A percentile compares a stretch with the other conserved stretches of the same genome.
Evolutionary conservation across 2,329 filamentous ascomycete genomes (phyloP).

Genomic region (Colletotrichum theobromicola): DNA sequence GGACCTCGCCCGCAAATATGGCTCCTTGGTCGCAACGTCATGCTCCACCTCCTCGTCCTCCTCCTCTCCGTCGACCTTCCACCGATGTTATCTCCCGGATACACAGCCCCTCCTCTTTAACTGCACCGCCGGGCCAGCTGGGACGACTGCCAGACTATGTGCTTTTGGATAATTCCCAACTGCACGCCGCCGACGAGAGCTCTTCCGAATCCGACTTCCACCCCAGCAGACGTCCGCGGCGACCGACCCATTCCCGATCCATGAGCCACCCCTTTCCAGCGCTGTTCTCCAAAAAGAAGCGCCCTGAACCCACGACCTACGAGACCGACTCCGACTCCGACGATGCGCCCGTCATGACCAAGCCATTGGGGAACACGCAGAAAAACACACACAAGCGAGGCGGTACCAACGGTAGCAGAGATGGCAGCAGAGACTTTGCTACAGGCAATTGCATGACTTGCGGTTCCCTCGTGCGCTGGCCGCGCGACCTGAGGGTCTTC

Average conservation of each 20-base stretch:
- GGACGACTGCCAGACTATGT: slow-evolving; percentile 27
- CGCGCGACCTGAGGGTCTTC: slow-evolving; percentile 73
- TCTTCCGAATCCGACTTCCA: slow-evolving; percentile 50
- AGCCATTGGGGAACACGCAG: slow-evolving; percentile 28
- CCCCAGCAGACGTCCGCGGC: slow-evolving; percentile 27
- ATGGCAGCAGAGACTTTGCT: slow-evolving; percentile 62
- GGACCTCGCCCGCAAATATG: slow-evolving; percentile 30
- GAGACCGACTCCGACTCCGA: slow-evolving; percentile 32
- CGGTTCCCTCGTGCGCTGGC: slow-evolving; percentile 81
- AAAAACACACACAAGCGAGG: slow-evolving; percentile 35
- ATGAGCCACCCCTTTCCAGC: slow-evolving; percentile 83
- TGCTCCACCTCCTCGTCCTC: slow-evolving; percentile 24
- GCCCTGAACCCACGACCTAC: slow-evolving; percentile 42
- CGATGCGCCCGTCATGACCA: slow-evolving; percentile 33
- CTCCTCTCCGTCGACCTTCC: slow-evolving; percentile 20
- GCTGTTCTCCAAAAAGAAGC: slow-evolving; percentile 69
- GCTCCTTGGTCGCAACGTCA: slow-evolving; percentile 32
- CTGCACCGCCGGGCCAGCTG: slow-evolving; percentile 20
- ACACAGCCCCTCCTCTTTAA: slow-evolving; percentile 36
- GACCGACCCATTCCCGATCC: slow-evolving; percentile 62
- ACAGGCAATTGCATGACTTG: slow-evolving; percentile 87
- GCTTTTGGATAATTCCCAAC: slow-evolving; percentile 24
- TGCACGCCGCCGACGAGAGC: slow-evolving; percentile 43
- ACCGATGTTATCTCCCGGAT: slow-evolving; percentile 40
- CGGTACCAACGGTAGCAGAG: slow-evolving; percentile 41